Base-by-base conservation (phyloP, 768 basidiomycete genomes). In the Pisolithus sp. region DNA sequence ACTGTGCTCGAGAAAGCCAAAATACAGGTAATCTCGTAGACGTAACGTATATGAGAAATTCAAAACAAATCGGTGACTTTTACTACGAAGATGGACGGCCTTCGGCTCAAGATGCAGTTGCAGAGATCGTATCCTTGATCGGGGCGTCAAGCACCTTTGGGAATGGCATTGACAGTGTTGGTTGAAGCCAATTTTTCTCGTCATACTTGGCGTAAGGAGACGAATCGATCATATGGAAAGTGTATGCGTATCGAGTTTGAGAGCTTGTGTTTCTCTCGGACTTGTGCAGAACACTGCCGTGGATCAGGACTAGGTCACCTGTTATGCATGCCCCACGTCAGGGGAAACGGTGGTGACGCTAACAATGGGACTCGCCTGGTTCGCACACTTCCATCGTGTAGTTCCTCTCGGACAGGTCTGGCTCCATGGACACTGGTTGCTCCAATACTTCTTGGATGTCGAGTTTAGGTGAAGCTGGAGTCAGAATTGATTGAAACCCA, bases 171-270 rank as follows among this genome's bases (percentile, higher is more conserved):
- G 74, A 78, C 9, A 71, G 56, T 3, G 92, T 92, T 1, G 94
- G 93, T 64, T 98, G 94, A 52, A 97, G 71, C 94, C 94, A 96
- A 63, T 96, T 97, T 79, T 89, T 90, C 61, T 82, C 78, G 55
- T 97, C 95, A 52, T 94, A 96, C 38, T 63, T 69, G 7, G 82
- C 87, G 59, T 77, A 69, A 21, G 81, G 85, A 38, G 78, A 77
- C 18, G 78, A 85, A 61, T 95, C 90, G 45, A 93, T 85, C 89
- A 92, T 91, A 59, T 93, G 94, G 68, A 96, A 97, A 0, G 96
- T 98, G 65, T 98, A 99, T 26, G 94, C 94, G 57, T 84, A 90
- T 50, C 96, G 79, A 2, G 91, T 91, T 54, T 83, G 76, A 20
- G 79, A 72, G 49, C 89, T 91, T 1, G 76, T 78, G 66, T 99